Evolutionary conservation across 345 rosid genomes (phyloP), one percentile per base, ranked within the genome.

Genomic region (Viola odorata): DNA sequence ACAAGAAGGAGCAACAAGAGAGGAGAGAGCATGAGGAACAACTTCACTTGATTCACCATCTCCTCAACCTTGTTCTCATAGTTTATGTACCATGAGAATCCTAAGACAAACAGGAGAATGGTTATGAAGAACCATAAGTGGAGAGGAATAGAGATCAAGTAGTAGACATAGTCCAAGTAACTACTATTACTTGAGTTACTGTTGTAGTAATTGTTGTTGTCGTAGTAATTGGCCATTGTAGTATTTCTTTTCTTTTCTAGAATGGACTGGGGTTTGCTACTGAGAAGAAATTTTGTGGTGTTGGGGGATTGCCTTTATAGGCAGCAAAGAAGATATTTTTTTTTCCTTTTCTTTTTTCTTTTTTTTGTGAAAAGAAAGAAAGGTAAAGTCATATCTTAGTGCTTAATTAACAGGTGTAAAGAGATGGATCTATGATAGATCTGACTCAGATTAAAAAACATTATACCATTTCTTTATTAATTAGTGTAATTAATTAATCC

Each of bases 41-140:
- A 40, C 61, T 80, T 85, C 50, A 76, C 55, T 37, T 76, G 84
- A 66, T 57, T 63, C 32, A 73, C 44, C 49, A 81, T 4, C 50
- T 81, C 85, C 52, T 81, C 82, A 4, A 81, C 7, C 70, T 49
- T 54, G 42, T 77, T 69, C 49, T 81, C 86, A 0, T 77, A 79
- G 69, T 71, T 81, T 38, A 78, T 62, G 81, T 77, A 81, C 84
- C 86, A 80, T 8, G 85, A 76, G n/a, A 85, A 41, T 15, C 80
- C 70, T 12, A 77, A 2, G 0, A 78, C 53, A 40, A 58, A 61
- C 37, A 84, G 50, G 51, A 84, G 69, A 23, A 82, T 37, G 63
- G 32, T 0, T 16, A 75, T 60, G 58, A 86, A 78, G 58, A 86
- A 69, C 63, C 55, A 75, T 0, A 86, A 62, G 68, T 72, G 87